Base-by-base conservation (phyloP, 2,329 filamentous ascomycete genomes). In the Parascedosporium putredinis region DNA sequence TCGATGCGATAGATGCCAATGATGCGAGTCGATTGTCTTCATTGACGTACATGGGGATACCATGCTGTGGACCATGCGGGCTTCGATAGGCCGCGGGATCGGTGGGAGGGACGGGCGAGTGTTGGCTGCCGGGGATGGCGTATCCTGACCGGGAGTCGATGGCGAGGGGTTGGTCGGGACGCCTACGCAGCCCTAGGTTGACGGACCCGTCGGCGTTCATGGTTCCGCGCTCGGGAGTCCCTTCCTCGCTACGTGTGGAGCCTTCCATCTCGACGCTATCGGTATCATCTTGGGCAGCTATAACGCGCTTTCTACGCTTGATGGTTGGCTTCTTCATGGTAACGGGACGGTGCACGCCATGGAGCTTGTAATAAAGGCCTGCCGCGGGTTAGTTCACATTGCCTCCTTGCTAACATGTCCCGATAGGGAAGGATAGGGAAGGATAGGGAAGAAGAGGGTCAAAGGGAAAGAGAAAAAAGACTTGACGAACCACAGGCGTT, bases 311-410 rank as follows among this genome's bases (percentile, higher is more conserved):
- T 53, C 93, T 78, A 54, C 93, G 81, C 67, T 98, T 97, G 64
- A 98, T 98, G 23, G 95, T 86, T 3, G 88, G 86, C 66, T 96
- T 97, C 67, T 97, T 98, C 93, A 98, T 97, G n/a, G 88, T 88
- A 4, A 93, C 88, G 0, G 93, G 93, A 38, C 93, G 79, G 65
- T 96, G 91, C 25, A 89, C 83, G 50, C 90, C 90, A 63, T 98
- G 93, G 2, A 98, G 80, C 66, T 97, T 97, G 70, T 94, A 89
- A 65, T 98, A 98, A 3, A 98, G 72, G 4, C 91, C 89, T 95
- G 56, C n/a, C n/a, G n/a, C n/a, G n/a, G n/a, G n/a, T n/a, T n/a
- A n/a, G n/a, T n/a, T n/a, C n/a, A n/a, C n/a, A n/a, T n/a, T n/a
- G n/a, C n/a, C n/a, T n/a, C n/a, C n/a, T n/a, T n/a, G n/a, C n/a